Percentiles rank a stretch among this genome's conserved stretches.
phyloP scores from a whole-genome alignment of 352 stramenopile species.

The Peronospora belbahrii region DNA sequence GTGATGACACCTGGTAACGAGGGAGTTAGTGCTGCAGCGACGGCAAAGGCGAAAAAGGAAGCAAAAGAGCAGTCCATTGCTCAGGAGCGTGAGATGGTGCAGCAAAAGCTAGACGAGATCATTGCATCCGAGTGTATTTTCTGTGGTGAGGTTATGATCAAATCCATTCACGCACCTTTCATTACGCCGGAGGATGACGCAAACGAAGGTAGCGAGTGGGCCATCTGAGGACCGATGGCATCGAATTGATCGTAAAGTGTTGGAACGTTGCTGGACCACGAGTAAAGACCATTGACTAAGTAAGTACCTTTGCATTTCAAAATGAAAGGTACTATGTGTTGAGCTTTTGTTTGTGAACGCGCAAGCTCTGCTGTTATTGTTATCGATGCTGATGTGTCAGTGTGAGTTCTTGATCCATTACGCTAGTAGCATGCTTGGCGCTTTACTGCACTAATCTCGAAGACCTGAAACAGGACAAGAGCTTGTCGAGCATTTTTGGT shows the following conservation, averaged over 20 bases:
- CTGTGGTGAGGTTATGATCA: slow-evolving; percentile 93
- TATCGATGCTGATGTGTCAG: slow-evolving; percentile 3
- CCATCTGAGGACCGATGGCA: slow-evolving; percentile 44
- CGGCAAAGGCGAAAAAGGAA: slow-evolving; percentile 43
- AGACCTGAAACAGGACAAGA: slow-evolving; percentile 75
- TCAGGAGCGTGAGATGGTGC: slow-evolving; percentile 85
- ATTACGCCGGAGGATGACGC: slow-evolving; percentile 85
- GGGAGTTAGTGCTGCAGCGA: slow-evolving; percentile 33
- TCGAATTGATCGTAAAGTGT: slow-evolving; percentile 1
- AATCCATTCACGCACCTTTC: slow-evolving; percentile 89
- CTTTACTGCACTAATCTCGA: slow-evolving; percentile 81
- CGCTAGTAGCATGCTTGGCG: slow-evolving; percentile 40
- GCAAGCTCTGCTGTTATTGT: slow-evolving; percentile 15
- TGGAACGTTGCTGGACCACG: slow-evolving; percentile 1
- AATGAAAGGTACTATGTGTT: slow-evolving; percentile 23
- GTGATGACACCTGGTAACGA: slow-evolving; percentile 43
- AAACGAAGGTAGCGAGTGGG: slow-evolving; percentile 74
- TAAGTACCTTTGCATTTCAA: not conserved
- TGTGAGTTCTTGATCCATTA: slow-evolving; percentile 2
- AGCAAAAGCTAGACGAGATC: slow-evolving; percentile 91
- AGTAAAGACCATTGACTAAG: not conserved
- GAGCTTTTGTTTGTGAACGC: slow-evolving; percentile 7
- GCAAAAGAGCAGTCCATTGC: slow-evolving; percentile 74
- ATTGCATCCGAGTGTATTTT: slow-evolving; percentile 92
- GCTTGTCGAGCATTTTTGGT: slow-evolving; percentile 77